Conservation (phyloP, 78 protist species). For the Fonticula alba region DNA sequence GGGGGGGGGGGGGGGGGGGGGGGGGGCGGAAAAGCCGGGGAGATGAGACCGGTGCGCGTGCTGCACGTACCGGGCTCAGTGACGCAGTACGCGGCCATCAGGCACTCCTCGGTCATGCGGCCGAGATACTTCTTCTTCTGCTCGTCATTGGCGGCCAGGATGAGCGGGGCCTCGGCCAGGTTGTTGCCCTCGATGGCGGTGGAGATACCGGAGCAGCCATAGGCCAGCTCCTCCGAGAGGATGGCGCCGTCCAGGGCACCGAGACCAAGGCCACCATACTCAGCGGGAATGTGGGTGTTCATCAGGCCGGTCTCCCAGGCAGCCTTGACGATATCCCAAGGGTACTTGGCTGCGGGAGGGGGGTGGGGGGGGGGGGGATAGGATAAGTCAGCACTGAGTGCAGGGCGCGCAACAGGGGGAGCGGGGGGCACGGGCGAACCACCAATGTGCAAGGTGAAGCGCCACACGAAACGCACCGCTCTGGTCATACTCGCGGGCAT, state of each 20-base stretch:
- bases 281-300: slow-evolving; percentile 26
- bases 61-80: slow-evolving; percentile 54
- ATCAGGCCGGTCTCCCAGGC: slow-evolving; percentile 20
- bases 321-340: slow-evolving; percentile 5
- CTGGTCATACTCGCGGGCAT: slow-evolving; percentile 16
- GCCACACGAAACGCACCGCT: slow-evolving; percentile 17
- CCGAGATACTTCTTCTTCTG: slow-evolving; percentile 35
- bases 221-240: slow-evolving; percentile 22
- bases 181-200: slow-evolving; percentile 26
- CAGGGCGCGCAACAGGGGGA: too few species aligned
- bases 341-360: too few species aligned
- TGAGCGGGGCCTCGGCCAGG: slow-evolving; percentile 26
- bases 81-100: slow-evolving; percentile 30
- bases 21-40: too few species aligned
- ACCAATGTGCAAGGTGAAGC: background rate
- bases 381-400: too few species aligned
- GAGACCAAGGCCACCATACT: slow-evolving; percentile 19
- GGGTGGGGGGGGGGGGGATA: too few species aligned
- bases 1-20: too few species aligned
- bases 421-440: too few species aligned
- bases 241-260: slow-evolving; percentile 10
- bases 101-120: slow-evolving; percentile 18
- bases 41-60: too few species aligned
- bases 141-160: slow-evolving; percentile 20
- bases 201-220: slow-evolving; percentile 24